These are phyloP conservation scores for Trifolium dubium DNA, from an alignment of 306 rosid species.

Conservation along the genomic window DNA sequence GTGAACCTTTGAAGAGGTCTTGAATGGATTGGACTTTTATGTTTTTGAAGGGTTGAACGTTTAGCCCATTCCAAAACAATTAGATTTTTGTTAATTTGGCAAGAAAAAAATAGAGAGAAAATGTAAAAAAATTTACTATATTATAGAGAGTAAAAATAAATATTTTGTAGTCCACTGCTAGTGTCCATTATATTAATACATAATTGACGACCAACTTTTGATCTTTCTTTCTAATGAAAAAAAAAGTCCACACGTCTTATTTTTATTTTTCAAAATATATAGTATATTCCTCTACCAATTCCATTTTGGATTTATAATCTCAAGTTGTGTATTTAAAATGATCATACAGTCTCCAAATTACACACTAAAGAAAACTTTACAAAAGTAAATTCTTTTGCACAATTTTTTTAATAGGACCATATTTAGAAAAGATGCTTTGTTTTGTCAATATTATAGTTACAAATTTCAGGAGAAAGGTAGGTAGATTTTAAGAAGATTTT, in stretches of 20 bases:
- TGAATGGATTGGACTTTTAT: no score
- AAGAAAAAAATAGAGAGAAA: no score
- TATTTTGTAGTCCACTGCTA: neutral
- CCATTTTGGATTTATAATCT: neutral
- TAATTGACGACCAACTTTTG: no score
- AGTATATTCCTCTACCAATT: no score
- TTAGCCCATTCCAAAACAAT: no score
- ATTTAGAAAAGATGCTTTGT: slow-evolving; percentile 3
- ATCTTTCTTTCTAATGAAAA: neutral
- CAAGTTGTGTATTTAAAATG: neutral
- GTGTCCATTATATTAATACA: no score
- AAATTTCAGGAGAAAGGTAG: slow-evolving; percentile 29
- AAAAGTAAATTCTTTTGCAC: neutral
- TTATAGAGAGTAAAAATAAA: no score
- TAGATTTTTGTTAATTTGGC: no score
- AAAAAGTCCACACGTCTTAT: neutral
- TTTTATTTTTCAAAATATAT: neutral
- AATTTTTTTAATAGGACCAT: neutral
- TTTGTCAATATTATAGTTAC: slow-evolving; percentile 30
- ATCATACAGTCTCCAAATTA: neutral
- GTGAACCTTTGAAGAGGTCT: no score
- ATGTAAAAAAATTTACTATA: no score
- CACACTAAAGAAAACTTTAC: slow-evolving; percentile 1
- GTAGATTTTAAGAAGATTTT: slow-evolving; percentile 36
- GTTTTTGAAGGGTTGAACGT: no score